Percentiles rank a stretch among this genome's conserved stretches.
Evolutionary conservation across 108 stramenopile species (phyloP).

Genomic region (Skeletonema grethae): DNA sequence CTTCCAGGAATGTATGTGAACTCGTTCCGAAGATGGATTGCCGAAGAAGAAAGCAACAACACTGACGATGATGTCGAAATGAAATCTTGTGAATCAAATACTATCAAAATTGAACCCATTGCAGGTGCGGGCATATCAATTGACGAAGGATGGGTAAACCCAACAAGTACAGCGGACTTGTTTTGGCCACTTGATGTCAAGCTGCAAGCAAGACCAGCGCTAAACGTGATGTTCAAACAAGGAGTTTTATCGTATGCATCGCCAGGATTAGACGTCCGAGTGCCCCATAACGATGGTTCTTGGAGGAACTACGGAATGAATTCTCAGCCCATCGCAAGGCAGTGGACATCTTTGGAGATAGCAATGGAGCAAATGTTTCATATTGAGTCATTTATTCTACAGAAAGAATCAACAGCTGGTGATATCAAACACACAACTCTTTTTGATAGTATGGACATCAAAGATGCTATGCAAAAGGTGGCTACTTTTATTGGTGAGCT

Average conservation of each 20-base stretch:
- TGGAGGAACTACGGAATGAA: constrained; percentile 61
- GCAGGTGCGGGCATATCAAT: constrained; percentile 17
- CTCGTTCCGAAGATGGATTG: constrained; percentile 45
- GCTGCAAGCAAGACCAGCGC: constrained; percentile 43
- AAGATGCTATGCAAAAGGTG: constrained; percentile 27
- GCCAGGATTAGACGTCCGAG: constrained; percentile 50
- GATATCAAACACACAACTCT: constrained; percentile 14
- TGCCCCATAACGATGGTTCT: constrained; percentile 21
- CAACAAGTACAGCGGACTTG: constrained; percentile 46
- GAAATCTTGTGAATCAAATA: neutral
- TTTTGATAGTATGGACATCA: constrained; percentile 16
- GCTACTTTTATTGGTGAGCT: constrained; percentile 41
- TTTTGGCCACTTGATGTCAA: constrained; percentile 55
- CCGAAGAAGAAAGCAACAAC: constrained; percentile 12
- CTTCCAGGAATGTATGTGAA: constrained; percentile 47
- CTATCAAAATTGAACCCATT: constrained; percentile 27
- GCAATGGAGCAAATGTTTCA: constrained; percentile 54
- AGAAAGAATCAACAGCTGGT: constrained; percentile 2
- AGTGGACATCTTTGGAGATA: constrained; percentile 50
- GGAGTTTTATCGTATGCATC: constrained; percentile 41
- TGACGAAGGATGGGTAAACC: constrained; percentile 53
- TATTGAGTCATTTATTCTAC: constrained; percentile 44
- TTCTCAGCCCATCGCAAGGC: constrained; percentile 48
- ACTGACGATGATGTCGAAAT: neutral
- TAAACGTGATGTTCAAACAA: constrained; percentile 39